Conservation (phyloP, 192 early-diverging fungal genomes). For the Coemansia sp. region DNA sequence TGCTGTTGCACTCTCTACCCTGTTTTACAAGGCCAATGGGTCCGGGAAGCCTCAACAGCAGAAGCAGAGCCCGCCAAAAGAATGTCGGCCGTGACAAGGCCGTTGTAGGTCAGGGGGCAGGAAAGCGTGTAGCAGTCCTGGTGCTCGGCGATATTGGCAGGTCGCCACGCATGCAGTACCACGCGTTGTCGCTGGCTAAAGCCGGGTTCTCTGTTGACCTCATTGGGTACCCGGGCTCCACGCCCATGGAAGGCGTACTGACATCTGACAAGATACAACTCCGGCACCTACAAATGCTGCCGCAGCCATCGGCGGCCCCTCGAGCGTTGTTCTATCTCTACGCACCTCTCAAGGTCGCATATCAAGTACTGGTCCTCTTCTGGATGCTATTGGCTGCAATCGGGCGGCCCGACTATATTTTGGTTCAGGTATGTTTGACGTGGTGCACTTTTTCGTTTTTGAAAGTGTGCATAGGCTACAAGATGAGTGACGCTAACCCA, state of each 20-base stretch:
- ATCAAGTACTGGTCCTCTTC: slow-evolving; percentile 59
- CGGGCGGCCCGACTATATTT: slow-evolving; percentile 58
- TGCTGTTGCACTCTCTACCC: too few species aligned
- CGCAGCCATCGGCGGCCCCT: slow-evolving; percentile 52
- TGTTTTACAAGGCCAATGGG: too few species aligned
- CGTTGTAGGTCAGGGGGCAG: not conserved
- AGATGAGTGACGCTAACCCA: too few species aligned
- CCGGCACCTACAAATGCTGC: slow-evolving; percentile 22
- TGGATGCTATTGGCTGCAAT: slow-evolving; percentile 57
- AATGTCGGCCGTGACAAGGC: not conserved
- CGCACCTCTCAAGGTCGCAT: slow-evolving; percentile 64
- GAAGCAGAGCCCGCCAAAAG: not conserved
- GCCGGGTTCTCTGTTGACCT: slow-evolving; percentile 71
- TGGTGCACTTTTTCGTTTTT: too few species aligned
- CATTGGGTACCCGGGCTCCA: slow-evolving; percentile 72
- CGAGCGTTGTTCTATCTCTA: slow-evolving; percentile 60
- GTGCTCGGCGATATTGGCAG: slow-evolving; percentile 83
- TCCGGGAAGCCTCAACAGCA: too few species aligned
- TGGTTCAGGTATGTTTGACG: slow-evolving; percentile 65
- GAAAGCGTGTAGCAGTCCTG: slow-evolving; percentile 38
- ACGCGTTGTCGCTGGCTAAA: slow-evolving; percentile 71
- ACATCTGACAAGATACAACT: slow-evolving; percentile 11
- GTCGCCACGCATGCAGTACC: slow-evolving; percentile 89
- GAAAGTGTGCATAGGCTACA: too few species aligned
- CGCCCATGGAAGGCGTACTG: slow-evolving; percentile 30